Base-by-base conservation (phyloP, 331 rosid genomes). In the Malus hybrid region DNA sequence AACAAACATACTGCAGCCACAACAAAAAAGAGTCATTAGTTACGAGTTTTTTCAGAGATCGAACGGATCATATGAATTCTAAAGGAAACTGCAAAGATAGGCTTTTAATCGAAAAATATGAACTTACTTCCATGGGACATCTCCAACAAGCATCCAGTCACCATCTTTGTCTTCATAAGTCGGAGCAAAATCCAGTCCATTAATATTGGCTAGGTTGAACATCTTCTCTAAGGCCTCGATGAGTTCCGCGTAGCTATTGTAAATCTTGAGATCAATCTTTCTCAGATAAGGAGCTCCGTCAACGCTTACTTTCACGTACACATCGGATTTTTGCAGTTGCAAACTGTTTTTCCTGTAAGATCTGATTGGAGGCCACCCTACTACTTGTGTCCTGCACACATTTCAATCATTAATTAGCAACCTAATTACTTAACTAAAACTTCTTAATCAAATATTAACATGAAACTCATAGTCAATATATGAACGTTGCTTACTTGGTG, bases 71-170 rank as follows among this genome's bases (percentile, higher is more conserved):
- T 11, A n/a, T 55, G 48, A 42, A 42, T 42, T 42, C 48, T 42
- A 55, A 22, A 22, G 15, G 29, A 58, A 62, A 62, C 66, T 3
- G 66, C 6, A 28, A 28, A 62, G 66, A 24, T 5, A 64, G 58
- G 12, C 10, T 33, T 52, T 32, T 65, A n/a, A 39, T n/a, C 67
- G 71, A 61, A 68, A 26, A 68, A 14, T n/a, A 33, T 63, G 30
- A 70, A 85, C 97, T 87, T 88, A 92, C 94, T 86, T 56, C 96
- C 91, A 91, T 63, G 98, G 98, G 80, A 93, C 98, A 48, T 93
- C 98, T 78, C 98, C 98, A 57, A 91, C 94, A 2, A 93, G 87
- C 98, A 89, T 93, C 98, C 98, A 91, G 20, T 93, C 98, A 50
- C 96, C 94, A 33, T 91, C 98, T 62, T 93, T 93, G 61, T 93